A percentile compares a stretch with the other conserved stretches of the same genome.
These are phyloP conservation scores for Zasmidium citrigriseum DNA, from an alignment of 2,329 filamentous ascomycete genomes.

Conservation along the genomic window DNA sequence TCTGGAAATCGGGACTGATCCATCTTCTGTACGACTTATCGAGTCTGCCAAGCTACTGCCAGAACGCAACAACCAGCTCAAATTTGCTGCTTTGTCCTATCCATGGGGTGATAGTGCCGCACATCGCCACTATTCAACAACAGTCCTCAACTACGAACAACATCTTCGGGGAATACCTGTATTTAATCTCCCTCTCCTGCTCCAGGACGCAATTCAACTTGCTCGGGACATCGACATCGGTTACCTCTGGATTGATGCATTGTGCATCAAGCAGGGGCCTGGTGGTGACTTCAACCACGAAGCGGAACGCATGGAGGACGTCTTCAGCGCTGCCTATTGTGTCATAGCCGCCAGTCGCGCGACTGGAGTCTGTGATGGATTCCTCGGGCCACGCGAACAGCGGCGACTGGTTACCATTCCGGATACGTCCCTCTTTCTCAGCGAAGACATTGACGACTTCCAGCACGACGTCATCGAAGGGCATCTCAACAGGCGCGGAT, in stretches of 20 bases:
- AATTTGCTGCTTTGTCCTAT: background rate
- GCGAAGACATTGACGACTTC: constrained; percentile 3
- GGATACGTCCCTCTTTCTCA: background rate
- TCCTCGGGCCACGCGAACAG: background rate
- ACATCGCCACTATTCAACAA: background rate
- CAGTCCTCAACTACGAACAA: background rate
- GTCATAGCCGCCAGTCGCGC: constrained; percentile 1
- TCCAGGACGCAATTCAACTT: background rate
- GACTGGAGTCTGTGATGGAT: background rate
- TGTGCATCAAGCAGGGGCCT: background rate
- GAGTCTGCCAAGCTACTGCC: background rate
- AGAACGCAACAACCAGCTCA: background rate
- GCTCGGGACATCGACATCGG: background rate
- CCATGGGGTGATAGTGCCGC: background rate
- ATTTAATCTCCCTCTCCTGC: background rate
- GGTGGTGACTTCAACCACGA: background rate
- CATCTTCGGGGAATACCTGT: background rate
- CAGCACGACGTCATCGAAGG: constrained; percentile 4
- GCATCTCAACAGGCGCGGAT: constrained; percentile 4
- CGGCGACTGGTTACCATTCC: background rate
- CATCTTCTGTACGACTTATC: background rate
- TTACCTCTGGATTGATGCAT: background rate
- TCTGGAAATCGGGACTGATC: background rate
- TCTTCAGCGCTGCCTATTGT: constrained; percentile 2
- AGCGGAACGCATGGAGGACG: background rate